These are phyloP conservation scores for Pichia sp. DNA, from an alignment of 1,139 yeast species.

Conservation along the genomic window DNA sequence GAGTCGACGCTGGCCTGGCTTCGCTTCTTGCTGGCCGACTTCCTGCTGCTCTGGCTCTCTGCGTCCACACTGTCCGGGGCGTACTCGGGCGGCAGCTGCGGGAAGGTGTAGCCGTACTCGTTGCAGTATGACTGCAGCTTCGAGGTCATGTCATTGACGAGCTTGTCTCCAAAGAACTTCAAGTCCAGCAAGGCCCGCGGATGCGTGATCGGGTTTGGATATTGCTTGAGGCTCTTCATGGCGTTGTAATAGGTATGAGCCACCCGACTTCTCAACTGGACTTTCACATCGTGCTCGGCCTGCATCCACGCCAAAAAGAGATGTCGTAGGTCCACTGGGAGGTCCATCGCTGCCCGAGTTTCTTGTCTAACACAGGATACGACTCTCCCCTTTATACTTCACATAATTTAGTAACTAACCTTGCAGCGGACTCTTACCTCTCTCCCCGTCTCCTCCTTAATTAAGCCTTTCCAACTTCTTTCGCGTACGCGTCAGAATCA, in stretches of 20 bases:
- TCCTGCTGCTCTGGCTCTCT: not conserved
- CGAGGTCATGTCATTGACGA: conserved; percentile 43
- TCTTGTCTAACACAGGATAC: not conserved
- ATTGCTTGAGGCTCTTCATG: conserved; percentile 40
- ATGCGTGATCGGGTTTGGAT: conserved; percentile 42
- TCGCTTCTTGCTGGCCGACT: not conserved
- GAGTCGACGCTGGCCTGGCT: not conserved
- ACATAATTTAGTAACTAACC: not conserved
- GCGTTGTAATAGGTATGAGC: conserved; percentile 49
- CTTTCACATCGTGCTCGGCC: conserved; percentile 43
- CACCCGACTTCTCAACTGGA: conserved; percentile 39
- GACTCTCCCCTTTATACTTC: not conserved
- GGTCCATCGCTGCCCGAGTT: conserved; percentile 24
- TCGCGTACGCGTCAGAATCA: not conserved
- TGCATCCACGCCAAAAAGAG: conserved; percentile 51
- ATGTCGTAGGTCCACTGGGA: conserved; percentile 36
- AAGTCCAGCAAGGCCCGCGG: conserved; percentile 50
- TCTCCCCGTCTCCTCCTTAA: not conserved
- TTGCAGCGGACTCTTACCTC: not conserved
- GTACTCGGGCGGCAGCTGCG: conserved; percentile 26
- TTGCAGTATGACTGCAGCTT: conserved; percentile 45
- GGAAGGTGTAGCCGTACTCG: conserved; percentile 40
- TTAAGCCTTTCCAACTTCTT: not conserved
- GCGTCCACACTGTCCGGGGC: not conserved
- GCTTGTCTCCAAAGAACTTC: conserved; percentile 60